phyloP scores from a whole-genome alignment of 1,139 yeast species.

The Suhomyces taliae region DNA sequence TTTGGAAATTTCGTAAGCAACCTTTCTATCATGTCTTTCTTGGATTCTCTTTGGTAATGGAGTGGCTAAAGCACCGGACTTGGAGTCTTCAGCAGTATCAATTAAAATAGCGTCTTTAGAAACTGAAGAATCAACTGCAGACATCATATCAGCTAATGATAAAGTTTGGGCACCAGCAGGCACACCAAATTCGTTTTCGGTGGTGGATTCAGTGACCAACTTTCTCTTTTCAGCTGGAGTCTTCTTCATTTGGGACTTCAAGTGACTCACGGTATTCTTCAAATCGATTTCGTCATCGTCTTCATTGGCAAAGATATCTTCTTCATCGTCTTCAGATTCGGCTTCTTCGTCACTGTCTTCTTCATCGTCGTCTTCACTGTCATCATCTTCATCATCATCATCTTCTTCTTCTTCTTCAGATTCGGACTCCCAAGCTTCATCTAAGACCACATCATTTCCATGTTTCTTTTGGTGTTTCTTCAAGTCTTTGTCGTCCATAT shows the following conservation, averaged over 20 bases:
- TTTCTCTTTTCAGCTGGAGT: constrained; percentile 39
- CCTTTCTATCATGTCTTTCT: constrained; percentile 80
- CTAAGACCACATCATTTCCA: constrained; percentile 39
- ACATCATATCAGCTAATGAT: constrained; percentile 74
- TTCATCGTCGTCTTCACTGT: constrained; percentile 21
- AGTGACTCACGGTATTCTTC: constrained; percentile 30
- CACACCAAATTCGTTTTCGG: constrained; percentile 71
- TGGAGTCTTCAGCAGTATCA: constrained; percentile 23
- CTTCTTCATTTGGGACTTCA: constrained; percentile 32
- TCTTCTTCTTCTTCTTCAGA: constrained; percentile 14
- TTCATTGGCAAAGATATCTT: constrained; percentile 20
- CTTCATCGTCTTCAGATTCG: constrained; percentile 13
- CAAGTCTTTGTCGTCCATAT: constrained; percentile 62
- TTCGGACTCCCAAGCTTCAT: constrained; percentile 41
- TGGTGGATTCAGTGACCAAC: constrained; percentile 52
- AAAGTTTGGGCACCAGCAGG: constrained; percentile 62
- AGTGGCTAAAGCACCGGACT: constrained; percentile 58
- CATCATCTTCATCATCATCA: constrained; percentile 15
- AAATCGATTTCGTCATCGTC: constrained; percentile 36
- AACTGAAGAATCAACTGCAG: constrained; percentile 51
- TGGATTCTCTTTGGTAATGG: constrained; percentile 88
- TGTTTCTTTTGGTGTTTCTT: constrained; percentile 20
- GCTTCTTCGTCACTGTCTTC: constrained; percentile 12
- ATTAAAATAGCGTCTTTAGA: constrained; percentile 53
- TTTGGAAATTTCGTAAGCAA: constrained; percentile 86